These are phyloP conservation scores for Thinopyrum elongatum DNA, from an alignment of 176 grass and related monocot species.

Conservation along the genomic window DNA sequence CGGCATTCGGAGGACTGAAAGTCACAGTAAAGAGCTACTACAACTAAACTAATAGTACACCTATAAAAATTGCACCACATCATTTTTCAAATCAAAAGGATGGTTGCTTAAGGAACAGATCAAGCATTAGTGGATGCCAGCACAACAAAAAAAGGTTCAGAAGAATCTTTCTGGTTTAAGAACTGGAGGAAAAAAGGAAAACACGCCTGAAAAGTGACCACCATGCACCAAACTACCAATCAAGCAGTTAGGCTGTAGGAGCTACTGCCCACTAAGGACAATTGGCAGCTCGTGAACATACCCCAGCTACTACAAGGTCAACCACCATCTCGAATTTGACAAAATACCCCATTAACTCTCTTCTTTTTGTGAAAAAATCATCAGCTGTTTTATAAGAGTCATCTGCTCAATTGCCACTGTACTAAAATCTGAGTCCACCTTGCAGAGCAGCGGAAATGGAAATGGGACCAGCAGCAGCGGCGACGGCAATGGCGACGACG, in stretches of 20 bases:
- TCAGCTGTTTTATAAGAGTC: not conserved
- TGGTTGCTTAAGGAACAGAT: conserved; percentile 27
- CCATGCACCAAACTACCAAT: conserved; percentile 22
- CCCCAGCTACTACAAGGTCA: conserved; percentile 18
- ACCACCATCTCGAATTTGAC: not conserved
- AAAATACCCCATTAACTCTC: not conserved
- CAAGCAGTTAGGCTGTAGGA: conserved; percentile 31
- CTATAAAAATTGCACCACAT: conserved; percentile 11
- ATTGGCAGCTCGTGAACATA: conserved; percentile 21
- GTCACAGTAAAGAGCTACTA: conserved; percentile 18
- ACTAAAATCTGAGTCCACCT: not conserved
- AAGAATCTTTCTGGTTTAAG: conserved; percentile 40
- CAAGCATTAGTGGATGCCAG: conserved; percentile 40
- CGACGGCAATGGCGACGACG: conserved; percentile 5
- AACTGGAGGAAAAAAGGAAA: conserved; percentile 35
- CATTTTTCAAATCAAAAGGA: conserved; percentile 18
- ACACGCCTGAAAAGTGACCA: conserved; percentile 40
- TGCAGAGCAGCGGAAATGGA: conserved; percentile 37
- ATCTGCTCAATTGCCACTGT: not conserved
- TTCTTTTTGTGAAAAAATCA: no score
- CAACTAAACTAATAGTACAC: conserved; percentile 8
- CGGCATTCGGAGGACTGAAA: conserved; percentile 7
- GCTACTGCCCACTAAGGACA: conserved; percentile 29
- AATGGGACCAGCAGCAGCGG: conserved; percentile 23
- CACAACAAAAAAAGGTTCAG: conserved; percentile 16